Percentiles rank a stretch among this genome's conserved stretches.
Conservation (phyloP, 2,329 filamentous ascomycete species). For the Pseudogymnoascus sp. region DNA sequence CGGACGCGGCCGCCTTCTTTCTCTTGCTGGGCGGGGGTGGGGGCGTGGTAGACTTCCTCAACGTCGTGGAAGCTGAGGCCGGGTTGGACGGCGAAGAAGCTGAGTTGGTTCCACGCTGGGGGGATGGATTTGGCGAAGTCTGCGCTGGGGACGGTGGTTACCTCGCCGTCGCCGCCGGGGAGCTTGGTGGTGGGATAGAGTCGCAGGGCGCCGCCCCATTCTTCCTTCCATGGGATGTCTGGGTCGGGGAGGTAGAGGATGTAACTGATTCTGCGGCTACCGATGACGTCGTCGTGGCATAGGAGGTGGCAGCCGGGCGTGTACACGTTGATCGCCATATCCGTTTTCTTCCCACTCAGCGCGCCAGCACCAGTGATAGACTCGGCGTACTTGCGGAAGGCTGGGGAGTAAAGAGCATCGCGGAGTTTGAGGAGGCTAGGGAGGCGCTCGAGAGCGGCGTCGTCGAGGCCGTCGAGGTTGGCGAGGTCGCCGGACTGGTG, state of each 20-base stretch:
- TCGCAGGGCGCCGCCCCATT: conserved; percentile 88
- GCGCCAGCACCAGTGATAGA: conserved; percentile 78
- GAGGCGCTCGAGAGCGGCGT: conserved; percentile 73
- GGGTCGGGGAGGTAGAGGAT: conserved; percentile 94
- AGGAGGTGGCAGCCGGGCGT: conserved; percentile 91
- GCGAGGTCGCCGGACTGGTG: conserved; percentile 97
- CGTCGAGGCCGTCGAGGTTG: conserved; percentile 88
- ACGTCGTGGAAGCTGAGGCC: conserved; percentile 99
- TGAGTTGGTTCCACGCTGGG: conserved; percentile 93
- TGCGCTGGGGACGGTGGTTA: conserved; percentile 71
- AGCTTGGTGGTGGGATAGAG: conserved; percentile 66
- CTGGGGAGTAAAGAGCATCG: conserved; percentile 84
- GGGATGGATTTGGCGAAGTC: conserved; percentile 78
- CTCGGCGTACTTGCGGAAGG: conserved; percentile 84
- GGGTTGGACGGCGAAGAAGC: conserved; percentile 95
- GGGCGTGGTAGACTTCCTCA: conserved; percentile 84
- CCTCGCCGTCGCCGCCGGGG: conserved; percentile 59
- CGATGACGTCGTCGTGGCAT: conserved; percentile 98
- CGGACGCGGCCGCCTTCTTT: conserved; percentile 70
- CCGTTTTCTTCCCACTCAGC: conserved; percentile 86
- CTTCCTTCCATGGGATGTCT: conserved; percentile 77
- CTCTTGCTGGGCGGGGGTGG: conserved; percentile 48
- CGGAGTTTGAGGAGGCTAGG: conserved; percentile 87
- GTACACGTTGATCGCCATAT: conserved; percentile 99
- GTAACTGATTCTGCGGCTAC: conserved; percentile 91